phyloP scores from a whole-genome alignment of 2,329 filamentous ascomycete genomes.

The Xylariaceae sp. region DNA sequence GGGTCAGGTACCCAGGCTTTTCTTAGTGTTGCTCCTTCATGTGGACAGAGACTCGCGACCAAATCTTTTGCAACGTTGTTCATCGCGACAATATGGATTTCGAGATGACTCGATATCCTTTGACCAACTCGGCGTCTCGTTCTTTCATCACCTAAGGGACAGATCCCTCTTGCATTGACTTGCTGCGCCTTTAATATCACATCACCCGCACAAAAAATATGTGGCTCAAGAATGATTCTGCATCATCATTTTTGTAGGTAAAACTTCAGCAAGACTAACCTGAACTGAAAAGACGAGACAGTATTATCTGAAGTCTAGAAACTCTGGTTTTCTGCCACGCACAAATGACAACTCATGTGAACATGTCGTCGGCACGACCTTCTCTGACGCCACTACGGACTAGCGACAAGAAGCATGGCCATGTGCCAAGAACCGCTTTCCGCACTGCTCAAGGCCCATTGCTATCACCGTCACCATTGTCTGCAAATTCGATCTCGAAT shows the following conservation, averaged over 20 bases:
- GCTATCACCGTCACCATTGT: conserved; percentile 30
- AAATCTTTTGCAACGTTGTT: conserved; percentile 5
- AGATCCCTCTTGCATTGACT: conserved; percentile 14
- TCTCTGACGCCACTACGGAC: conserved; percentile 36
- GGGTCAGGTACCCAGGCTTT: conserved; percentile 8
- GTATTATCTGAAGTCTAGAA: not conserved
- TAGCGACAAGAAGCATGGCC: conserved; percentile 26
- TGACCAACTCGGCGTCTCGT: conserved; percentile 17
- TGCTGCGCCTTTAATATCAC: conserved; percentile 16
- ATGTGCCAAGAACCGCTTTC: conserved; percentile 22
- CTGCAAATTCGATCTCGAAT: conserved; percentile 32
- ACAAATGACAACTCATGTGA: conserved; percentile 30
- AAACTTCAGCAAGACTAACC: not conserved
- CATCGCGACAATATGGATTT: conserved; percentile 1
- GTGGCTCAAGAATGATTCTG: no score
- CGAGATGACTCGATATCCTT: conserved; percentile 17
- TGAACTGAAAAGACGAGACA: not conserved
- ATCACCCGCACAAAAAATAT: not conserved
- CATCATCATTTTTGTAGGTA: not conserved
- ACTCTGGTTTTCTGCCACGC: not conserved
- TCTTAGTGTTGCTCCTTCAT: not conserved
- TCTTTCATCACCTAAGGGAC: conserved; percentile 16
- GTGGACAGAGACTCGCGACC: not conserved
- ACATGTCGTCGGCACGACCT: conserved; percentile 29
- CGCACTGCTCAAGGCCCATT: conserved; percentile 26